These are phyloP conservation scores for Umbelopsis vinacea DNA, from an alignment of 192 early-diverging fungal genomes.

Conservation along the genomic window DNA sequence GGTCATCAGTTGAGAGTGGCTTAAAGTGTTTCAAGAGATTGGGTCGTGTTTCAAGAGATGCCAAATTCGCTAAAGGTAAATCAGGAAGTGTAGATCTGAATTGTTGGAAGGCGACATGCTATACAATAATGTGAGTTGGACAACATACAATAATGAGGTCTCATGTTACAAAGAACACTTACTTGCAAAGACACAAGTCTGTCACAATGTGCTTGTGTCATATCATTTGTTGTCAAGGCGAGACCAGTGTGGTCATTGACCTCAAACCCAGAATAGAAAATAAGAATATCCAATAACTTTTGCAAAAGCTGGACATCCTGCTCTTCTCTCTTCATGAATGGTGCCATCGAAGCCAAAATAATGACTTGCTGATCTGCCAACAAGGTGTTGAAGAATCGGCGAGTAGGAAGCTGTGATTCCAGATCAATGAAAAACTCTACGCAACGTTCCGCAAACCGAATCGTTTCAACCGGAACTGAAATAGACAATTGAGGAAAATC, in stretches of 20 bases:
- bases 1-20: conserved; percentile 43
- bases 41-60: conserved; percentile 59
- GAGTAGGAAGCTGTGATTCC: conserved; percentile 87
- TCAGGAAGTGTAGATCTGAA: conserved; percentile 72
- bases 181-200: conserved; percentile 72
- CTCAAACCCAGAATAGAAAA: conserved; percentile 77
- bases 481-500: not conserved
- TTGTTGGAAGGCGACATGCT: conserved; percentile 71
- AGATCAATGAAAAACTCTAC: conserved; percentile 90
- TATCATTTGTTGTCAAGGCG: conserved; percentile 68
- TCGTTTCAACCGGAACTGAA: conserved; percentile 42
- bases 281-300: conserved; percentile 72
- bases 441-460: conserved; percentile 71
- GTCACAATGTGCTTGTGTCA: conserved; percentile 64
- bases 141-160: not conserved
- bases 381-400: conserved; percentile 83
- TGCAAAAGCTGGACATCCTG: conserved; percentile 53
- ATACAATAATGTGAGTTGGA: not conserved
- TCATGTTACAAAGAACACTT: not conserved
- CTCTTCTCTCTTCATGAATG: conserved; percentile 42
- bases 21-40: conserved; percentile 61
- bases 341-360: conserved; percentile 53
- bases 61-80: conserved; percentile 75
- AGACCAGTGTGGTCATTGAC: conserved; percentile 83
- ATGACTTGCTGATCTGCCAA: conserved; percentile 82